Evolutionary conservation across 306 rosid species (phyloP), one percentile per base, ranked within the genome.

Genomic region (Leucaena leucocephala): DNA sequence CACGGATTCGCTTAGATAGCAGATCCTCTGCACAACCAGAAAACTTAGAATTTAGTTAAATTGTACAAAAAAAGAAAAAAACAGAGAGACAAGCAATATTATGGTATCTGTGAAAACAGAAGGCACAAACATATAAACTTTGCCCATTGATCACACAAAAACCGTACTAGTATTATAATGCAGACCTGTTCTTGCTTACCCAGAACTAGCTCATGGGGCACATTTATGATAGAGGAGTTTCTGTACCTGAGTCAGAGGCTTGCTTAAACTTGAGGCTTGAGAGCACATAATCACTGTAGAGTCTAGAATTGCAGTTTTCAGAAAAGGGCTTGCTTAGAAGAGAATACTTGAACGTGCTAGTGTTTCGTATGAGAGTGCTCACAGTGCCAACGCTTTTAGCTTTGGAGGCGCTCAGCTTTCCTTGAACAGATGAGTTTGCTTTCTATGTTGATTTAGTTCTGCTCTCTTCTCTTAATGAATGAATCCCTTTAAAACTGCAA

Each of bases 231-330:
- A 17, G 21, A 7, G 34, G 55, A 19, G 15, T 5, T 3, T 38
- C 7, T 44, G 36, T 85, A 90, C 98, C 98, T 54, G 90, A 85
- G 52, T 52, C 71, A 14, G 90, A 83, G 73, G 72, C 40, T 39
- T 22, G 75, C 35, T 86, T 71, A 49, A 83, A 55, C 9, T 74
- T 73, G 73, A 86, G 87, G 79, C 50, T 67, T 59, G 90, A 49
- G 71, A 88, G 90, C 40, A 55, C 12, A 72, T 6, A 34, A 8
- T 63, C 71, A 19, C 35, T 63, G 54, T 63, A 19, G 45, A 68
- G 49, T 13, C 38, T 43, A 55, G 75, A 44, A 3, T 50, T 21
- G 10, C 2, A 4, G 1, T 57, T 10, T 11, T 38, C 72, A 0
- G 84, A 72, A 76, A 66, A 50, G 27, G 76, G 42, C 50, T 84